Conservation (phyloP, 2,329 filamentous ascomycete species). For the Cryphonectria nitschkei region DNA sequence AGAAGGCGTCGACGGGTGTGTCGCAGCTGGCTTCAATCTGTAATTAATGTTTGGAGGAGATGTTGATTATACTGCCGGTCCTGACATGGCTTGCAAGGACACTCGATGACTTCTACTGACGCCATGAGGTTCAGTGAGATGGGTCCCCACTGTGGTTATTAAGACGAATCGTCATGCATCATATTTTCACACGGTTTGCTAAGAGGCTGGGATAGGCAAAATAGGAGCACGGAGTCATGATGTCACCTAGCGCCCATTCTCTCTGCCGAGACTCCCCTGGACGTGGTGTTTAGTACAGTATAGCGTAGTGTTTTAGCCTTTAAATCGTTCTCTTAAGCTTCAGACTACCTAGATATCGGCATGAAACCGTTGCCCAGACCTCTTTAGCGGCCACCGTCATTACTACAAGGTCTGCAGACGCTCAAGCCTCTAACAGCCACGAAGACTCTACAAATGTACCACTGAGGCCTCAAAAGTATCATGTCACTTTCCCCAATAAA, state of each 20-base stretch:
- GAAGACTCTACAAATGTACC: neutral
- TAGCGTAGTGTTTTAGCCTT: neutral
- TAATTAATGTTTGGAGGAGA: neutral
- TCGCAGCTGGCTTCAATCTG: neutral
- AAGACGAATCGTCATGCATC: neutral
- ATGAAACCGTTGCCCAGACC: neutral
- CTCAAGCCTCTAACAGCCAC: neutral
- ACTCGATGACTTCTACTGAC: neutral
- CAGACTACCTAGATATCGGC: neutral
- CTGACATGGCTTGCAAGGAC: neutral
- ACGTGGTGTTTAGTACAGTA: neutral
- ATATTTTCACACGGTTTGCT: neutral
- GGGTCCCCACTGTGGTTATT: neutral
- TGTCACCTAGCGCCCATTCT: neutral
- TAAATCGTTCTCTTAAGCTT: neutral
- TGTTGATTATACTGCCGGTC: neutral
- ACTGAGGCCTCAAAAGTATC: neutral
- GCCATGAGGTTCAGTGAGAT: neutral
- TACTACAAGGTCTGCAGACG: too few species aligned
- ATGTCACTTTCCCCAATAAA: neutral
- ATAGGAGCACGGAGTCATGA: conserved; percentile 3
- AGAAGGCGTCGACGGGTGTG: neutral
- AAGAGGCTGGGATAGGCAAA: neutral
- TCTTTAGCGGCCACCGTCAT: neutral
- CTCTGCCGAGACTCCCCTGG: neutral